Base-by-base conservation (phyloP, 768 basidiomycete genomes). In the Crassisporium funariophilum region DNA sequence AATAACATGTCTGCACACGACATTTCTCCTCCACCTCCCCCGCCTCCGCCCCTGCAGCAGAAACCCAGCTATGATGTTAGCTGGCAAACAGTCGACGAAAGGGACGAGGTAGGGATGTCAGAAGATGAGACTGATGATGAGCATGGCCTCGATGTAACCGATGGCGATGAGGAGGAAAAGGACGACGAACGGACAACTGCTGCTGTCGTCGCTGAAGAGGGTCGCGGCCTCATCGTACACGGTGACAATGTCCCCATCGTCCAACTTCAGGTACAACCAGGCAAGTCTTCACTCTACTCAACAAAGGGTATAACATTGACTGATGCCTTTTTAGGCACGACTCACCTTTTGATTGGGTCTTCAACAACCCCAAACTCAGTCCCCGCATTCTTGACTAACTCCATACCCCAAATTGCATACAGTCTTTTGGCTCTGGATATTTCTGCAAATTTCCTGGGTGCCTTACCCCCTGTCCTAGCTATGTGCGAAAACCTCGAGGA, bases 391-490 rank as follows among this genome's bases (percentile, higher is more conserved):
- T 76, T 98, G 45, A 76, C 82, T 9, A 72, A 64, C 42, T 74
- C 76, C 5, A 70, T 98, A 3, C 90, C 91, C 19, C 78, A 81
- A 51, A 88, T 95, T 48, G 75, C 78, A 35, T 72, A 77, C 41
- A 85, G 89, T 20, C 79, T 99, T 35, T 83, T 99, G 47, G 93
- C 91, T 8, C 81, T 98, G 35, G 97, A 99, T 68, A 88, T 99
- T 33, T 94, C 93, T 24, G 82, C 84, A 53, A 95, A 95, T 65
- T 87, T 88, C 57, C 77, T 95, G 37, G 80, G 82, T 34, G 86
- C 87, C 25, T 71, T 99, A 36, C 94, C 97, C 9, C 84, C 87
- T 15, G 81, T 85, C 13, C 79, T 99, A 35, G 83, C 83, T n/a
- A 70, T 81, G 11, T 97, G 95, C 62, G 73, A 75, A 52, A 79